These are phyloP conservation scores for Erythrophleum ivorense DNA, from an alignment of 331 rosid species.

Conservation along the genomic window DNA sequence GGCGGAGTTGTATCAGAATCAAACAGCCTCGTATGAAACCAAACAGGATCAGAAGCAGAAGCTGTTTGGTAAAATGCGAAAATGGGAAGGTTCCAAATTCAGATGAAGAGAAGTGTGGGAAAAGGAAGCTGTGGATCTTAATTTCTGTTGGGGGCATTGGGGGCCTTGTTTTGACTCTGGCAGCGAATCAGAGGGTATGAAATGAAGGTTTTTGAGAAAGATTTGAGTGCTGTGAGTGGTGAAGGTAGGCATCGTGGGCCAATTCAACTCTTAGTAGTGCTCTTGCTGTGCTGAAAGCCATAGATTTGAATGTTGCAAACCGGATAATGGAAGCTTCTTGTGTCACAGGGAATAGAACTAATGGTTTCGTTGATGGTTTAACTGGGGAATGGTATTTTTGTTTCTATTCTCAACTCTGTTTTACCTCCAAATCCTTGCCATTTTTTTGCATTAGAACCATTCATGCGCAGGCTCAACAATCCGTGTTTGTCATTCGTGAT, in stretches of 20 bases:
- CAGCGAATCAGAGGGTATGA: slow-evolving; percentile 54
- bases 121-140: slow-evolving; percentile 40
- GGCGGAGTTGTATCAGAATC: not conserved
- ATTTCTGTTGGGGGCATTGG: slow-evolving; percentile 59
- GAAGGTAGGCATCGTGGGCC: slow-evolving; percentile 58
- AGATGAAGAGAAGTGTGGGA: slow-evolving; percentile 12
- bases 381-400: slow-evolving; percentile 53
- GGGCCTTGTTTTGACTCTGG: slow-evolving; percentile 54
- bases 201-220: slow-evolving; percentile 52
- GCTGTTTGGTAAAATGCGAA: slow-evolving; percentile 19
- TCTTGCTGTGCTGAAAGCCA: slow-evolving; percentile 51
- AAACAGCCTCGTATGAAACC: not conserved
- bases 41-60: slow-evolving; percentile 18
- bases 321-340: too few relatives aligned
- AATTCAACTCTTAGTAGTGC: slow-evolving; percentile 52
- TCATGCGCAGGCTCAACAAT: too few relatives aligned
- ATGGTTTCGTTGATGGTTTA: slow-evolving; percentile 59
- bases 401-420: not conserved
- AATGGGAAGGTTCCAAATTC: slow-evolving; percentile 27
- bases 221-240: slow-evolving; percentile 55
- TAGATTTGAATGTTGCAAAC: slow-evolving; percentile 48
- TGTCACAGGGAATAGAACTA: too few relatives aligned
- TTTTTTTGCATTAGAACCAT: not conserved
- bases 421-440: not conserved
- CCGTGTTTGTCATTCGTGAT: too few relatives aligned